These are phyloP conservation scores for Ceratocystis variospora DNA, from an alignment of 2,329 filamentous ascomycete species.

Conservation along the genomic window DNA sequence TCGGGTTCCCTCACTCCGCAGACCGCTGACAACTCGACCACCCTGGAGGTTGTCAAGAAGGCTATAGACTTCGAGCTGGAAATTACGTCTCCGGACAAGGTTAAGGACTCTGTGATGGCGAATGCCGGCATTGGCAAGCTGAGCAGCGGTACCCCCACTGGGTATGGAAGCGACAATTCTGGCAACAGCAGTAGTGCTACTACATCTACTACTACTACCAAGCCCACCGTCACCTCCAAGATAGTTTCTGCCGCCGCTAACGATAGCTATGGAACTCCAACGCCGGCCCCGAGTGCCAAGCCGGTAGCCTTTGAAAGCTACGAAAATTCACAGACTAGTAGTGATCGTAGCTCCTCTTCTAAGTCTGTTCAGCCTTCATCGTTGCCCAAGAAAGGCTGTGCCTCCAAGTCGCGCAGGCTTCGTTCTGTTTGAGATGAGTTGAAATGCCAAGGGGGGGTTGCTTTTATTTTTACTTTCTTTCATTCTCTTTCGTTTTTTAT, in stretches of 20 bases:
- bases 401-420: neutral
- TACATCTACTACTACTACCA: neutral
- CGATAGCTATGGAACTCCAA: neutral
- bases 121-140: conserved; percentile 23
- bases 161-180: neutral
- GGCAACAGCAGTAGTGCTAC: neutral
- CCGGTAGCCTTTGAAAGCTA: neutral
- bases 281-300: neutral
- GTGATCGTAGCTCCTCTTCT: neutral
- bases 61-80: conserved; percentile 21
- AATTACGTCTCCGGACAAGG: conserved; percentile 21
- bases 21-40: conserved; percentile 18
- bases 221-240: neutral
- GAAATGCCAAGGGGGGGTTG: neutral
- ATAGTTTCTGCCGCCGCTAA: neutral
- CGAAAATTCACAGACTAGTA: neutral
- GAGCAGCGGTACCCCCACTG: neutral
- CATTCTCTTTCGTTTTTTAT: neutral
- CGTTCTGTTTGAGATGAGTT: neutral
- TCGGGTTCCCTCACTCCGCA: conserved; percentile 19
- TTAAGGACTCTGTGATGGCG: conserved; percentile 18
- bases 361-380: neutral
- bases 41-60: conserved; percentile 21
- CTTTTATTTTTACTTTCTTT: neutral
- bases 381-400: neutral